A percentile compares a stretch with the other conserved stretches of the same genome.
Conservation (phyloP, 2,329 filamentous ascomycete genomes). For the Colletotrichum sp. region DNA sequence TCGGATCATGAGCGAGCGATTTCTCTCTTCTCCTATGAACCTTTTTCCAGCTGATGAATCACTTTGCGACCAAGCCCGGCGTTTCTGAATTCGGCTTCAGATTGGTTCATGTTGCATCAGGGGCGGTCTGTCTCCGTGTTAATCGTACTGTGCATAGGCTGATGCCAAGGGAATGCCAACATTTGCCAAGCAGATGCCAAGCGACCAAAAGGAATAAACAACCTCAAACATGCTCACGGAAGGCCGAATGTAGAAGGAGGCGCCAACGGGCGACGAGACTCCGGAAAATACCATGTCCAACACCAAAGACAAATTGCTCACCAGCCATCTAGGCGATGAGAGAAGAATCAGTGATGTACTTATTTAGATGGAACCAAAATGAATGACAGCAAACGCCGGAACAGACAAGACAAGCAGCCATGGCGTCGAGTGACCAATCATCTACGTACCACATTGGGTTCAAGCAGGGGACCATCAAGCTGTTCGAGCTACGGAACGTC, state of each 20-base stretch:
- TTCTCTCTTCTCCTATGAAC: not conserved
- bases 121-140: not conserved
- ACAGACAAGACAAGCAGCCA: not conserved
- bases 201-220: not conserved
- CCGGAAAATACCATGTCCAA: not conserved
- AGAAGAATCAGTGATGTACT: not conserved
- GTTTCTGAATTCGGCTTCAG: not conserved
- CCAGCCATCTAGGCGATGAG: not conserved
- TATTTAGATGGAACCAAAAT: not conserved
- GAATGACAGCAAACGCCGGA: not conserved
- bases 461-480: slow-evolving; percentile 7
- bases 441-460: slow-evolving; percentile 7
- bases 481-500: slow-evolving; percentile 10
- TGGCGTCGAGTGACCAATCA: not conserved
- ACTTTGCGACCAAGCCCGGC: not conserved
- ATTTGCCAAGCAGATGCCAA: not conserved
- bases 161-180: not conserved
- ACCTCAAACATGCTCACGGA: slow-evolving; percentile 6
- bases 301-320: not conserved
- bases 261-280: not conserved
- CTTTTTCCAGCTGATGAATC: not conserved
- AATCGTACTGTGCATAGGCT: not conserved
- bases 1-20: not conserved
- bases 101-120: not conserved
- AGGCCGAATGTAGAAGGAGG: not conserved